Base-by-base conservation (phyloP, 2,329 filamentous ascomycete species). In the Neoscytalidium dimidiatum region DNA sequence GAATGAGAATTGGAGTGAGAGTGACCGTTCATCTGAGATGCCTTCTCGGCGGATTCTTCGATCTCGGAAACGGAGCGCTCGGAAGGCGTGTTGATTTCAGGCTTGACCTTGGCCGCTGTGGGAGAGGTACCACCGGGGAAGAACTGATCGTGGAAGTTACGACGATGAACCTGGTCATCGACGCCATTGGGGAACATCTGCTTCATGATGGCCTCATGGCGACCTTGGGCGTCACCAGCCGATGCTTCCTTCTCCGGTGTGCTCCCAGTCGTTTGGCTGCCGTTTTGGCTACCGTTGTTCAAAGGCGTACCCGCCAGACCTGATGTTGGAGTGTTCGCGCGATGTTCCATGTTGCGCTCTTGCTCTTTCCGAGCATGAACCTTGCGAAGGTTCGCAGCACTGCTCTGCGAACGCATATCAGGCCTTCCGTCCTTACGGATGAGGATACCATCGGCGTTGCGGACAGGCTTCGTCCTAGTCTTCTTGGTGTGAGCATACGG, bases 341-440 rank as follows among this genome's bases (percentile, higher is more conserved):
- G 56, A n/a, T 62, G 62, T 28, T 65, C 66, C 33, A 44, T 3
- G 8, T 56, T 62, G 21, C 62, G 60, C 62, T 68, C 66, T 38
- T 67, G 66, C 19, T 83, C 81, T 63, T 82, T 83, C 65, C 80
- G 78, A 26, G 81, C 81, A 68, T 83, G 81, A 3, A 83, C 82
- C 67, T 83, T 83, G 43, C 82, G 77, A 14, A 84, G 70, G 66
- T 84, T 84, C 53, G 81, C 81, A n/a, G 82, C 81, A 13, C 80
- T 82, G 67, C 79, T 82, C n/a, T 83, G 80, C 31, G 79, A 81
- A 11, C 82, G 79, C 80, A 83, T 83, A 65, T 84, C 82, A 4
- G 82, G 82, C 11, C 80, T 72, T 4, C 82, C 82, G 64, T 84
- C 82, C 67, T 84, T 84, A 46, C 82, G 76, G 64, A 84, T 83